These are phyloP conservation scores for Pontederia paniculata DNA, from an alignment of 176 grass and related monocot species.

Conservation along the genomic window DNA sequence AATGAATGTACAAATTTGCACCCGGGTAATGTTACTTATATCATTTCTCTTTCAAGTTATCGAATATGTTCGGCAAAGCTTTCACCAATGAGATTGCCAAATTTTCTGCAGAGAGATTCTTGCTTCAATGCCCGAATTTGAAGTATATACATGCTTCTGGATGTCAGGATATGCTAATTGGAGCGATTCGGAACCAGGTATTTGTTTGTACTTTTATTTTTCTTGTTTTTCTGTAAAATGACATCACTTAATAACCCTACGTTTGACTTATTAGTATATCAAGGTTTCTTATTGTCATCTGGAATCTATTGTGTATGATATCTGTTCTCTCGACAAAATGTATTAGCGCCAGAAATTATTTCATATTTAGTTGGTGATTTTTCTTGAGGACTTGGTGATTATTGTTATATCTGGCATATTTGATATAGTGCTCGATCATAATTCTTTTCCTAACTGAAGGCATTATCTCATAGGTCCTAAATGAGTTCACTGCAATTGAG, in stretches of 20 bases:
- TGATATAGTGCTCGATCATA: background rate
- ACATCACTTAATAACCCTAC: too few species aligned
- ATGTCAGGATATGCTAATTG: constrained; percentile 77
- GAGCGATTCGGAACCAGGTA: constrained; percentile 91
- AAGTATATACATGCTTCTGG: constrained; percentile 62
- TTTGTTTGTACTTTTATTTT: constrained; percentile 1
- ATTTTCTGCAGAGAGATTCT: constrained; percentile 49
- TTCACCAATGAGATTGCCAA: background rate
- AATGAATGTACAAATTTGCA: constrained; percentile 76
- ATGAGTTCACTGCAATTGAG: constrained; percentile 43
- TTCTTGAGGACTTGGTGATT: too few species aligned
- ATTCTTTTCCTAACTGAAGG: constrained; percentile 4
- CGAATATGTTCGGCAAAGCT: background rate
- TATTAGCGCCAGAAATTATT: too few species aligned
- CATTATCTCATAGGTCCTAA: constrained; percentile 46
- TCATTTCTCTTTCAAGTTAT: background rate
- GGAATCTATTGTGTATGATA: too few species aligned
- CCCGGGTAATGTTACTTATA: constrained; percentile 38
- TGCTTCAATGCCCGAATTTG: constrained; percentile 82
- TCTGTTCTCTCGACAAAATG: too few species aligned
- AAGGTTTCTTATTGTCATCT: too few species aligned
- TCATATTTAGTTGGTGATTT: too few species aligned
- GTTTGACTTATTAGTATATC: too few species aligned
- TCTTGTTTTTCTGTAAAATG: constrained; percentile 5
- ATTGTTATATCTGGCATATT: too few species aligned